Evolutionary conservation across 225 moss, liverwort and hornwort genomes (phyloP).

Genomic region (Climacium dendroides): DNA sequence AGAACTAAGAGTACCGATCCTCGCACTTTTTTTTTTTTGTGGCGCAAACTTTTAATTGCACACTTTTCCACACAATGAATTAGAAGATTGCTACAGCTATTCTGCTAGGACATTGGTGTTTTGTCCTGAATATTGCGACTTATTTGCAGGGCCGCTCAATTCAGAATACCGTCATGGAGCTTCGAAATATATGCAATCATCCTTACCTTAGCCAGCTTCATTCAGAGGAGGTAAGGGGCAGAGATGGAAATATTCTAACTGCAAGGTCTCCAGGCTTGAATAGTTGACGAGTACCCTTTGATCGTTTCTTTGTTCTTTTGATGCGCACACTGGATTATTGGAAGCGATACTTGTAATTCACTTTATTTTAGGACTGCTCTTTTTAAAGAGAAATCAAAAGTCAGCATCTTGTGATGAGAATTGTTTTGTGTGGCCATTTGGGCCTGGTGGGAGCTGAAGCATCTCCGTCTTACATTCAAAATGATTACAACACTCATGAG

Average conservation of each 20-base stretch:
- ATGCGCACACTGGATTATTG: background rate
- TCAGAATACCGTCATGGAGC: conserved; percentile 99
- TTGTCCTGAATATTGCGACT: background rate
- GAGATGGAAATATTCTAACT: background rate
- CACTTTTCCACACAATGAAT: background rate
- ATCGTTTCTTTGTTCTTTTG: background rate
- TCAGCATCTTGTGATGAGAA: background rate
- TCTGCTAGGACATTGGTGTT: background rate
- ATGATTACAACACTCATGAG: background rate
- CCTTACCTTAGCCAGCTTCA: conserved; percentile 98
- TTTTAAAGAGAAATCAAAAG: background rate
- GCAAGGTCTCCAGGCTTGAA: background rate
- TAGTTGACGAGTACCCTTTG: background rate
- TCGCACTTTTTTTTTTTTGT: background rate
- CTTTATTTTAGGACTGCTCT: background rate
- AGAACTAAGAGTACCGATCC: background rate
- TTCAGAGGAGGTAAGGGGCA: conserved; percentile 68
- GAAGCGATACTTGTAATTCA: background rate
- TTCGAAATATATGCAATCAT: conserved; percentile 98
- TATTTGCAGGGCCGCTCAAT: conserved; percentile 77
- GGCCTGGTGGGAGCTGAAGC: background rate
- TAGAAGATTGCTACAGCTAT: background rate
- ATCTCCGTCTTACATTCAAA: background rate
- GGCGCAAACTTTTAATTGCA: background rate
- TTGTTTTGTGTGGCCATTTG: background rate